Percentiles rank a stretch among this genome's conserved stretches.
Evolutionary conservation across 106 monocot genomes (phyloP).

Genomic region (Allium cepa): DNA sequence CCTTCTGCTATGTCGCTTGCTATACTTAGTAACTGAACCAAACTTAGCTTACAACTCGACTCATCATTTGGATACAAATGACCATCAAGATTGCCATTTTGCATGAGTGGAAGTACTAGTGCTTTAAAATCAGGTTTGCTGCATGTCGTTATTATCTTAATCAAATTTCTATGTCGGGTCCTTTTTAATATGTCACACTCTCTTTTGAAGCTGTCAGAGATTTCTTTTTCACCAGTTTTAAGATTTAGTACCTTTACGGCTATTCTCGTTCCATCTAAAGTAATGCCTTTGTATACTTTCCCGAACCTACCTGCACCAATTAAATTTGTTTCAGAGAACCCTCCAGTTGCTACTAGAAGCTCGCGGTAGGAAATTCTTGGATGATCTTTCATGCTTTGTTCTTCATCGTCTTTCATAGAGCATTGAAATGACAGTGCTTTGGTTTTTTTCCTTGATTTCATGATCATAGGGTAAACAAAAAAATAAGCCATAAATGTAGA

Average conservation of each 20-base stretch:
- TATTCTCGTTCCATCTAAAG: constrained; percentile 27
- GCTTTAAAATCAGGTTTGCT: constrained; percentile 82
- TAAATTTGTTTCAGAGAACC: constrained; percentile 42
- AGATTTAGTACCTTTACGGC: constrained; percentile 71
- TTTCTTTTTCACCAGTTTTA: constrained; percentile 7
- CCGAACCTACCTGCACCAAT: constrained; percentile 69
- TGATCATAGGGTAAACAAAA: constrained; percentile 1
- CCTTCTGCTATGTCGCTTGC: constrained; percentile 68
- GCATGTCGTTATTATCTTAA: constrained; percentile 82
- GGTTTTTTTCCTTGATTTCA: constrained; percentile 4
- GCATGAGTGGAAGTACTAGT: constrained; percentile 78
- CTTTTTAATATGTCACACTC: constrained; percentile 73
- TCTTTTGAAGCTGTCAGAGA: constrained; percentile 52
- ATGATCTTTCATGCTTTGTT: constrained; percentile 22
- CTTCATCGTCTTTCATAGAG: constrained; percentile 5
- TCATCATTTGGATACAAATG: constrained; percentile 26
- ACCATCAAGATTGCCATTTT: constrained; percentile 74
- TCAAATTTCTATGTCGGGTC: constrained; percentile 72
- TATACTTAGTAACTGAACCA: constrained; percentile 51
- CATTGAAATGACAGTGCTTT: background rate
- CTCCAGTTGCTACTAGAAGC: constrained; percentile 51
- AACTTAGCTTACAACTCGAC: constrained; percentile 11
- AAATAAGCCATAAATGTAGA: constrained; percentile 8
- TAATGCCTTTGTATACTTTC: constrained; percentile 55
- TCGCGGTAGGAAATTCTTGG: constrained; percentile 60